These are phyloP conservation scores for Geranomyces variabilis DNA, from an alignment of 192 early-diverging fungal species.

Conservation along the genomic window DNA sequence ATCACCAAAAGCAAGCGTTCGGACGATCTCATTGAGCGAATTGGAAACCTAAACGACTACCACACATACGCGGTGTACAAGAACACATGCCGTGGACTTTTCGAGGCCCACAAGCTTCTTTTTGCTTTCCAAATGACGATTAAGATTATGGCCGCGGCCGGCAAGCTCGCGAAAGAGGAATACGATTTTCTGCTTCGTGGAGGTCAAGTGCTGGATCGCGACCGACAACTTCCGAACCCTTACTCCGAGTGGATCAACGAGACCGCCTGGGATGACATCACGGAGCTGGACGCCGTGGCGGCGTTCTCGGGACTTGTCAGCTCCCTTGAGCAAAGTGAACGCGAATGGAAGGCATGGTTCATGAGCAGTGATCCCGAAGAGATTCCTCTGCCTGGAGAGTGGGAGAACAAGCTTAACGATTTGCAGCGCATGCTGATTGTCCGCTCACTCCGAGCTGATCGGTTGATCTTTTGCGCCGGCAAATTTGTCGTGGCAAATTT, in stretches of 20 bases:
- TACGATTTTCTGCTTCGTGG: conserved; percentile 66
- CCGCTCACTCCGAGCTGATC: conserved; percentile 58
- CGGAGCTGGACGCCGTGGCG: conserved; percentile 52
- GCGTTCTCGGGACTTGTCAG: conserved; percentile 59
- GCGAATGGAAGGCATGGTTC: conserved; percentile 68
- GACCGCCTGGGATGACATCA: conserved; percentile 63
- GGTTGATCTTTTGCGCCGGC: conserved; percentile 61
- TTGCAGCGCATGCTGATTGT: conserved; percentile 65
- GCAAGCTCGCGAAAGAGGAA: conserved; percentile 60
- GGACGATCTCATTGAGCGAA: conserved; percentile 57
- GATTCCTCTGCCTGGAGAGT: conserved; percentile 58
- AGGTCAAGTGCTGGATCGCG: conserved; percentile 63
- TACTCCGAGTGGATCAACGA: conserved; percentile 62
- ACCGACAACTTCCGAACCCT: conserved; percentile 57
- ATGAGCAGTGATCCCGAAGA: conserved; percentile 61
- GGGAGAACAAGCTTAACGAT: conserved; percentile 68
- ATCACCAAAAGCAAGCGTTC: conserved; percentile 60
- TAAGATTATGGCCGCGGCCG: conserved; percentile 60
- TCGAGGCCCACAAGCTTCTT: conserved; percentile 63
- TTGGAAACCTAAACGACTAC: conserved; percentile 60
- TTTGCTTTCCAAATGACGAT: conserved; percentile 69
- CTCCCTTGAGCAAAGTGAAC: conserved; percentile 62
- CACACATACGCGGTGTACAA: conserved; percentile 68
- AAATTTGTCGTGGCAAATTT: conserved; percentile 61
- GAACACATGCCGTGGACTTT: conserved; percentile 64